Base-by-base conservation (phyloP, 1,139 yeast species). In the Suhomyces coccinellae region DNA sequence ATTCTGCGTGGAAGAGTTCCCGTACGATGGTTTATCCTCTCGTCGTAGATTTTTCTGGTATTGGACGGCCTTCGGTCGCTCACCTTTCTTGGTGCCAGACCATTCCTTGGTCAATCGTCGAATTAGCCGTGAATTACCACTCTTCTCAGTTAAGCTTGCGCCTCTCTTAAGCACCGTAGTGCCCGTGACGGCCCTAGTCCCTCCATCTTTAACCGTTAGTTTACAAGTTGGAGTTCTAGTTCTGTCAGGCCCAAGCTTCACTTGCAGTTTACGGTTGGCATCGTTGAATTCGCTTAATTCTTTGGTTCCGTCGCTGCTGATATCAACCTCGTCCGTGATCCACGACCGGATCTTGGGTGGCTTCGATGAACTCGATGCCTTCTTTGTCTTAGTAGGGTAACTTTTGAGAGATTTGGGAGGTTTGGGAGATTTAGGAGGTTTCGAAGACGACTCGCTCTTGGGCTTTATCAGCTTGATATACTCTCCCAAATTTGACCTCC, bases 241-340 rank as follows among this genome's bases (percentile, higher is more conserved):
- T 24, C 28, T n/a, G 33, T 38, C 44, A 22, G 39, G 14, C 28
- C 24, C 16, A 3, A 14, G 38, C 6, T 33, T 38, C 24, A 33
- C 20, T 27, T 31, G 40, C 10, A 36, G 26, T 20, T 13, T 43
- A 11, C n/a, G 30, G 9, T 36, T 14, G 12, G 22, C 28, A 27
- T 8, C 26, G 36, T 30, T 33, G 33, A 14, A 41, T 20, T 34
- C 41, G 31, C 13, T 40, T 27, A 64, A 51, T 46, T 53, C 55
- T 43, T 52, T 51, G 10, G 58, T 59, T 6, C 68, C 68, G 31
- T 59, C 55, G 30, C 53, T 50, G 14, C 62, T 55, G n/a, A 62
- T 49, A 45, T 61, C 61, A 44, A 51, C 52, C 33, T 61, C 65
- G 17, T 49, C 53, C 20, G 47, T 30, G 13, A 43, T 37, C 15